These are phyloP conservation scores for Pseudopyrenochaeta lycopersici DNA, from an alignment of 2,329 filamentous ascomycete genomes.

Conservation along the genomic window DNA sequence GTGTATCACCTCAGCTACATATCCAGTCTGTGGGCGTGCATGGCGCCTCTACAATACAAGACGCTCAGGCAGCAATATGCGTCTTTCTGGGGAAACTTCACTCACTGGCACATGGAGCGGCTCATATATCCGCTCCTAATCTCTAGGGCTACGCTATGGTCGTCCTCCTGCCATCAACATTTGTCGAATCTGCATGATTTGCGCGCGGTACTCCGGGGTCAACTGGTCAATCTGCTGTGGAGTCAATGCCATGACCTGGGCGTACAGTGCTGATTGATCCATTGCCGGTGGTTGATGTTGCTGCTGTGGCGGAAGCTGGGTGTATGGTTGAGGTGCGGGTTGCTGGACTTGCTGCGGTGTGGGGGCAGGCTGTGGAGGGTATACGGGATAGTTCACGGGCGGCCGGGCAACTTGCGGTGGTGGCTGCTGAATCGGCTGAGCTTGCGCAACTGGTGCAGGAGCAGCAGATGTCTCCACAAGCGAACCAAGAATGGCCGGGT, in stretches of 20 bases:
- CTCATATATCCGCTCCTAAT: background rate
- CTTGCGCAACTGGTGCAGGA: slow-evolving; percentile 43
- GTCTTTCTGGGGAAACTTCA: background rate
- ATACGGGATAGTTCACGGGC: slow-evolving; percentile 42
- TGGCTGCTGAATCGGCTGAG: slow-evolving; percentile 49
- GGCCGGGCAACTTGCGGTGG: slow-evolving; percentile 45
- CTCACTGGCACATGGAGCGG: background rate
- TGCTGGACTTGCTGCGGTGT: slow-evolving; percentile 61
- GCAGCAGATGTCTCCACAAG: slow-evolving; percentile 70
- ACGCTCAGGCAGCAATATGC: background rate
- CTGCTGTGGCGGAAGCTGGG: slow-evolving; percentile 51
- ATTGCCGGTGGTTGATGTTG: slow-evolving; percentile 32
- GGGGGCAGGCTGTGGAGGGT: slow-evolving; percentile 57
- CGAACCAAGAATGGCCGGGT: slow-evolving; percentile 80
- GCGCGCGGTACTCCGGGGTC: slow-evolving; percentile 76
- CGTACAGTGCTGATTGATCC: slow-evolving; percentile 74
- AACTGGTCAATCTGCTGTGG: slow-evolving; percentile 82
- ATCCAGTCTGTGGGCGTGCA: slow-evolving; percentile 1
- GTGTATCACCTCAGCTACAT: background rate
- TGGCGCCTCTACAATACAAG: background rate
- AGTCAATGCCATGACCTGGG: slow-evolving; percentile 82
- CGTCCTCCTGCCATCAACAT: slow-evolving; percentile 58
- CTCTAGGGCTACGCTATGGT: slow-evolving; percentile 7
- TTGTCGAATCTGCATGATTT: slow-evolving; percentile 80
- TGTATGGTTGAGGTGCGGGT: slow-evolving; percentile 50